Conservation (phyloP, 345 rosid species). For the Iberis pinnata region DNA sequence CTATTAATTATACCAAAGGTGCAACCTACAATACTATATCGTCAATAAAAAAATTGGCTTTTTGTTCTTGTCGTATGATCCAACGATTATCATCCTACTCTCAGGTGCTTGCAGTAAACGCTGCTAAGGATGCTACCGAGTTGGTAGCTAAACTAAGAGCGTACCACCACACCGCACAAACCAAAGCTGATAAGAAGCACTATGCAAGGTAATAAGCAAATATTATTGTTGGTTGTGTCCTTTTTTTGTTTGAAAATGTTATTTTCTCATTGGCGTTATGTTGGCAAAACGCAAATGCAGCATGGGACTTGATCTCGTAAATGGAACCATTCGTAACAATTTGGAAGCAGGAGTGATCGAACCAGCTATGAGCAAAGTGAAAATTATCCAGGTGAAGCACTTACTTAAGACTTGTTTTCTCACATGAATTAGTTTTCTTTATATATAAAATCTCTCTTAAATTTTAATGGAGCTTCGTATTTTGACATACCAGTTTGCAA, state of each 20-base stretch:
- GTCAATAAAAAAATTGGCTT: neutral
- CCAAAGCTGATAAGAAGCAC: conserved; percentile 88
- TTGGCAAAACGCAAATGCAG: conserved; percentile 34
- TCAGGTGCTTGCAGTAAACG: conserved; percentile 94
- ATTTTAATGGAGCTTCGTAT: conserved; percentile 6
- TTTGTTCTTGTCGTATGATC: neutral
- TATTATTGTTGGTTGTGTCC: neutral
- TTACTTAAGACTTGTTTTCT: no score
- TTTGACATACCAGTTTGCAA: conserved; percentile 64
- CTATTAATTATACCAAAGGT: conserved; percentile 87
- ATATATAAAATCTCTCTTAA: neutral
- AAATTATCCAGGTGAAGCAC: conserved; percentile 79
- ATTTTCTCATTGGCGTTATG: conserved; percentile 6
- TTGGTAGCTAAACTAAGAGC: conserved; percentile 91
- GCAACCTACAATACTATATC: conserved; percentile 4
- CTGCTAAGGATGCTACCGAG: conserved; percentile 94
- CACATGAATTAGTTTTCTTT: neutral
- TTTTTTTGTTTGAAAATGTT: conserved; percentile 1
- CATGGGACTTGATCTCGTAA: conserved; percentile 89
- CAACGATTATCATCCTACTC: neutral
- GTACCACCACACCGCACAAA: conserved; percentile 92
- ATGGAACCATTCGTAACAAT: conserved; percentile 80
- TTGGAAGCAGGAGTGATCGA: conserved; percentile 97
- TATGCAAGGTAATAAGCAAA: conserved; percentile 52
- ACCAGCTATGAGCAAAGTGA: conserved; percentile 99